Evolutionary conservation across 2,329 filamentous ascomycete genomes (phyloP), one percentile per base, ranked within the genome.

Genomic region (Pyricularia pennisetigena): DNA sequence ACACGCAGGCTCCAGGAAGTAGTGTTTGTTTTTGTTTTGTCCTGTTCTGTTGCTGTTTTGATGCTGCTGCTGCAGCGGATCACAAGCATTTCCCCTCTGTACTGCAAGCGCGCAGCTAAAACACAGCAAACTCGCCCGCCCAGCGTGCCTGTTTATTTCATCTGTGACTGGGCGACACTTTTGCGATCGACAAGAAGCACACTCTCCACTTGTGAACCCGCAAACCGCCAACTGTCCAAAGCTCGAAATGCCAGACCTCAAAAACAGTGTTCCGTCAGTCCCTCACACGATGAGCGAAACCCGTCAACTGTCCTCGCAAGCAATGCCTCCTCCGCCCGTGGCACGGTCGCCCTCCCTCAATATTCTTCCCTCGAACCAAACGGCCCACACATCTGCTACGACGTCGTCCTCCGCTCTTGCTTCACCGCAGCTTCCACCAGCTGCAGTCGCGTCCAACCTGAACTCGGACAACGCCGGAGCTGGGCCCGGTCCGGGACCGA

Each of bases 401-500:
- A 72, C 77, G 26, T 75, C 77, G 16, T 71, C 75, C 8, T 72
- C 77, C 3, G 68, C 74, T 8, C 71, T 78, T 4, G 74, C 79
- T 1, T 77, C 78, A 4, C 74, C 75, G 6, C 75, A 75, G 28
- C 74, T 79, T 2, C 70, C 72, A 0, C 72, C 71, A 67, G 61
- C 71, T 70, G 2, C 70, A 70, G 32, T 70, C 66, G 68, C 67
- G 12, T 69, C 59, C 14, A 62, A 62, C 16, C n/a, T 67, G 63
- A 66, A 72, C 71, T 72, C 74, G 59, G 76, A 81, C 71, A 79
- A 80, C 69, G 77, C 81, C 0, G 82, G 80, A 16, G 82, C 86
- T 64, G 83, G 82, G 30, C 76, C 81, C 35, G 88, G 87, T 0
- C 86, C 87, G 68, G 91, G 90, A 0, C 94, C 94, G 4, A 80